phyloP scores from a whole-genome alignment of 306 rosid genomes.

The Fagus sylvatica region DNA sequence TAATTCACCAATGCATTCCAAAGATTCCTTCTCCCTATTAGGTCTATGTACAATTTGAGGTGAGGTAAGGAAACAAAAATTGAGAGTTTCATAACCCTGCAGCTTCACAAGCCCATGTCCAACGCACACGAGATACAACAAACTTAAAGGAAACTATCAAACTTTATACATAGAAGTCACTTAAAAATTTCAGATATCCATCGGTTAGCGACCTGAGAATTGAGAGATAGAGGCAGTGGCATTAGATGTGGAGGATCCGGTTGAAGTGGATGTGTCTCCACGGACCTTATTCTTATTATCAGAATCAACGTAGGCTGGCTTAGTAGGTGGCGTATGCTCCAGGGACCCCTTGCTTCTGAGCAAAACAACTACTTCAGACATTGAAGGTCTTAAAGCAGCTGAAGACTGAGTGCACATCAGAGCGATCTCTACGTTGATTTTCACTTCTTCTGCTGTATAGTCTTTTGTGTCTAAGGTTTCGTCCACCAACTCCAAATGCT shows the following conservation, averaged over 20 bases:
- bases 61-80: no score
- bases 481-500: constrained; percentile 49
- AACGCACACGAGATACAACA: no score
- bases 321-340: constrained; percentile 38
- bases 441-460: constrained; percentile 50
- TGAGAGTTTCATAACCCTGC: no score
- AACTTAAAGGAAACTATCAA: neutral
- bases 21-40: no score
- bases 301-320: constrained; percentile 60
- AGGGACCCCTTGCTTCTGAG: constrained; percentile 43
- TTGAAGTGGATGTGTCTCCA: constrained; percentile 47
- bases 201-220: constrained; percentile 41
- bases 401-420: constrained; percentile 64
- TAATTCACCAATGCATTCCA: no score
- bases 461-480: constrained; percentile 43
- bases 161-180: neutral
- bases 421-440: constrained; percentile 51
- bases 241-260: constrained; percentile 47
- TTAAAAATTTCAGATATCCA: neutral
- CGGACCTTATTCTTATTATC: constrained; percentile 24
- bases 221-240: constrained; percentile 56
- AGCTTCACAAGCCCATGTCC: no score
- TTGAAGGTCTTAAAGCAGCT: constrained; percentile 54
- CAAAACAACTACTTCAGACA: constrained; percentile 59
- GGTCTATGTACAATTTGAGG: no score